Evolutionary conservation across 139 green algal species (phyloP).

Genomic region (Gonium pectorale): DNA sequence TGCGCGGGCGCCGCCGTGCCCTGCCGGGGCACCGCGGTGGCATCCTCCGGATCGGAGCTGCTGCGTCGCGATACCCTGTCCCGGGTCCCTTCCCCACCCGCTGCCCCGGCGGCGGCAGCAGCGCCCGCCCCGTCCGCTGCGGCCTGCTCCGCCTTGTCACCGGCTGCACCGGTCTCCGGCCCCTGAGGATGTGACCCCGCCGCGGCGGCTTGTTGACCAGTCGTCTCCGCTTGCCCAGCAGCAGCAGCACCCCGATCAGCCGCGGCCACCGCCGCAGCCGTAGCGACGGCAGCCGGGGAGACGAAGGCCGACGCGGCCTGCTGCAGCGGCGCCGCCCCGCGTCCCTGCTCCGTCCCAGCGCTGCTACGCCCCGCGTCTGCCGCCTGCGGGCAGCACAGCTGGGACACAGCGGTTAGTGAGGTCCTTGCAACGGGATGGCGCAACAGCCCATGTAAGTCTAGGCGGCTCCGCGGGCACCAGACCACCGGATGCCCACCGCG

Average conservation of each 20-base stretch:
- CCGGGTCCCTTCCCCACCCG: neutral
- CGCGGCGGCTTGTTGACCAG: neutral
- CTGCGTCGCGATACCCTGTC: neutral
- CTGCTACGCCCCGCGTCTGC: too few relatives aligned
- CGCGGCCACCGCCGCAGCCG: neutral
- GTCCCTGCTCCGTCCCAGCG: too few relatives aligned
- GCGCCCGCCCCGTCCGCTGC: neutral
- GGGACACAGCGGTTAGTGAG: too few relatives aligned
- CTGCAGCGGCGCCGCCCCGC: too few relatives aligned
- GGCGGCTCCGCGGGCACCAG: too few relatives aligned
- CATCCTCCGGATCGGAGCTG: constrained; percentile 25
- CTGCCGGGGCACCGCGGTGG: neutral
- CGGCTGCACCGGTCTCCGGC: too few relatives aligned
- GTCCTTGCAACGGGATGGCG: too few relatives aligned
- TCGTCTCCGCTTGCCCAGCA: neutral
- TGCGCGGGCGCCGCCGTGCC: too few relatives aligned
- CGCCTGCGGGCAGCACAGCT: too few relatives aligned
- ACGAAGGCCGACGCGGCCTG: neutral
- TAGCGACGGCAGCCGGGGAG: neutral
- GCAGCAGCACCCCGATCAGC: neutral
- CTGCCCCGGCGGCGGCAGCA: neutral
- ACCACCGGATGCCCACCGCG: too few relatives aligned
- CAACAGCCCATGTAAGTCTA: too few relatives aligned
- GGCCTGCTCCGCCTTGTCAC: neutral
- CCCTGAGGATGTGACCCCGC: neutral